Evolutionary conservation across 2,329 filamentous ascomycete genomes (phyloP).

Genomic region (Pezicula carpinea): DNA sequence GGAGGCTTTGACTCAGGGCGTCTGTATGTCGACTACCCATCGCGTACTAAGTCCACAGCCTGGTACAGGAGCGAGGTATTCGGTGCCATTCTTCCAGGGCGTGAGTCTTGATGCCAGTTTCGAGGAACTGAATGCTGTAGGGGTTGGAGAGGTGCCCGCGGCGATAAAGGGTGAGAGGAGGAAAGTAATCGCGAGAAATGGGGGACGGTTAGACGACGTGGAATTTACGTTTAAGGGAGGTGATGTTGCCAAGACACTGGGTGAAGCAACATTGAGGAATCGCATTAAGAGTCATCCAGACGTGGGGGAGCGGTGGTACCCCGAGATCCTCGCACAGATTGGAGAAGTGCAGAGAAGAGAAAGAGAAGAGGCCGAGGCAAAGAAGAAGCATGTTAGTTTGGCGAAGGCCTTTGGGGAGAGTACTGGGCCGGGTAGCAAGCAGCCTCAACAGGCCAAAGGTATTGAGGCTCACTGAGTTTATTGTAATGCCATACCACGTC

Average conservation of each 20-base stretch:
- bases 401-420: constrained; percentile 8
- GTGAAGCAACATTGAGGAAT: constrained; percentile 81
- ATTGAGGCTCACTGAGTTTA: constrained; percentile 36
- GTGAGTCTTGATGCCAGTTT: constrained; percentile 76
- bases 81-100: constrained; percentile 85
- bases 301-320: constrained; percentile 78
- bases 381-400: constrained; percentile 9
- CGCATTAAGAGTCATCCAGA: constrained; percentile 83
- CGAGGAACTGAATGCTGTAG: constrained; percentile 51
- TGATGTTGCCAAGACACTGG: constrained; percentile 59
- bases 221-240: constrained; percentile 79
- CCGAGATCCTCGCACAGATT: constrained; percentile 49
- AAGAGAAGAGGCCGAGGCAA: constrained; percentile 27
- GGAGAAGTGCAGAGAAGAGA: constrained; percentile 51
- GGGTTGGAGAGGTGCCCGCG: constrained; percentile 45
- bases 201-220: constrained; percentile 63
- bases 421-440: too few relatives aligned
- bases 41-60: constrained; percentile 70
- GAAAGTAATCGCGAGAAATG: constrained; percentile 50
- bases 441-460: constrained; percentile 20
- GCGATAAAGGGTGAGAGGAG: constrained; percentile 58
- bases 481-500: too few relatives aligned
- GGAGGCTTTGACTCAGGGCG: constrained; percentile 78
- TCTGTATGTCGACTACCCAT: constrained; percentile 79
- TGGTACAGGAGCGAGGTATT: constrained; percentile 69